Percentiles rank a stretch among this genome's conserved stretches.
These are phyloP conservation scores for Epichloe sylvatica DNA, from an alignment of 2,329 filamentous ascomycete species.

Conservation along the genomic window DNA sequence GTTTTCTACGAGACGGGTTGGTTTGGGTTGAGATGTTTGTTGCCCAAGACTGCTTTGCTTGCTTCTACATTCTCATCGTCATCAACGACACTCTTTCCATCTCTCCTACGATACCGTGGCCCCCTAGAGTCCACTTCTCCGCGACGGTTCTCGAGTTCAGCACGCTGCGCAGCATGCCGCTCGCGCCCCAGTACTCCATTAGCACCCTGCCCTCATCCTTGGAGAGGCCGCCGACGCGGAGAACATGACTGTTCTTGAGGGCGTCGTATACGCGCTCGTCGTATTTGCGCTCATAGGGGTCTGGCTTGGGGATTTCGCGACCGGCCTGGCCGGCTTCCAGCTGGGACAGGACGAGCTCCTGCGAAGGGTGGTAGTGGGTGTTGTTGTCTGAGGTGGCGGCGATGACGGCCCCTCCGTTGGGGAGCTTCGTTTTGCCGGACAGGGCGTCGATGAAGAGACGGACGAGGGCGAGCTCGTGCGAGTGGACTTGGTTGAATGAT, in stretches of 20 bases:
- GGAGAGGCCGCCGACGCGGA: slow-evolving; percentile 53
- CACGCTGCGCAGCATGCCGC: slow-evolving; percentile 58
- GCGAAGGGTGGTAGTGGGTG: slow-evolving; percentile 44
- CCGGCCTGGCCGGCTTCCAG: slow-evolving; percentile 30
- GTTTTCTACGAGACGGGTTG: no score
- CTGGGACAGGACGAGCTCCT: slow-evolving; percentile 54
- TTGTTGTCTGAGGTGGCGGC: slow-evolving; percentile 64
- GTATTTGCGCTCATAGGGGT: slow-evolving; percentile 43
- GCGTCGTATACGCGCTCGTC: slow-evolving; percentile 42
- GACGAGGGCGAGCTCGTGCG: slow-evolving; percentile 69
- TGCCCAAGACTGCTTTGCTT: no score
- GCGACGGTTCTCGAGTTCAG: slow-evolving; percentile 58
- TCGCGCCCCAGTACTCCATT: slow-evolving; percentile 88
- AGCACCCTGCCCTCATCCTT: slow-evolving; percentile 62
- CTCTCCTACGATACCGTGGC: slow-evolving; percentile 72
- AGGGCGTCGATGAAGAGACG: slow-evolving; percentile 63
- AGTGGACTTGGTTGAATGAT: slow-evolving; percentile 62
- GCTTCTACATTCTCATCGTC: slow-evolving; percentile 30
- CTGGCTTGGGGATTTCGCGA: slow-evolving; percentile 25
- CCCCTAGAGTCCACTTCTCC: slow-evolving; percentile 77
- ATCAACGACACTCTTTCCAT: slow-evolving; percentile 54
- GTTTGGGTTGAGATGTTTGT: no score
- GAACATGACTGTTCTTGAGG: slow-evolving; percentile 34
- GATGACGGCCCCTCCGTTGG: slow-evolving; percentile 67
- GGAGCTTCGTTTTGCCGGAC: slow-evolving; percentile 39